Evolutionary conservation across 331 rosid genomes (phyloP).

Genomic region (Arachis monticola): DNA sequence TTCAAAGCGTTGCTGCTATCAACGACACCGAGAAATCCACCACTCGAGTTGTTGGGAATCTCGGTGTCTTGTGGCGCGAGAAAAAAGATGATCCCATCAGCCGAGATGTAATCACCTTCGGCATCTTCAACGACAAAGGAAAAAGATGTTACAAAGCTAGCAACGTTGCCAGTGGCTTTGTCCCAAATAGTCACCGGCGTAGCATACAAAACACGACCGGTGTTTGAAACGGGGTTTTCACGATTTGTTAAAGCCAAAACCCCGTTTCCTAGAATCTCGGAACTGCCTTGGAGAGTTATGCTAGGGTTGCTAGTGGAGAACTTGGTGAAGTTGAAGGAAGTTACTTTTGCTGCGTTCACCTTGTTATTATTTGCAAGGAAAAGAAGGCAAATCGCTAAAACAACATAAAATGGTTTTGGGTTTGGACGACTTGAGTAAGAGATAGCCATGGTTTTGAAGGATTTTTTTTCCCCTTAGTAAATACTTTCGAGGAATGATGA

Average conservation of each 20-base stretch:
- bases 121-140: not conserved
- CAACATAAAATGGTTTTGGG: too few relatives aligned
- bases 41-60: not conserved
- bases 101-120: not conserved
- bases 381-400: too few relatives aligned
- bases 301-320: too few relatives aligned
- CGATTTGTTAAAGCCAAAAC: too few relatives aligned
- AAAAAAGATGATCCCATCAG: not conserved
- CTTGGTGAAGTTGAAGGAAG: too few relatives aligned
- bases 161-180: not conserved
- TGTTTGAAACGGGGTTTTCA: too few relatives aligned
- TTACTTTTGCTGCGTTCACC: too few relatives aligned
- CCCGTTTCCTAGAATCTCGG: too few relatives aligned
- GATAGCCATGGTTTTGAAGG: not conserved
- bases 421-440: not conserved
- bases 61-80: not conserved
- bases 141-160: not conserved
- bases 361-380: too few relatives aligned
- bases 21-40: not conserved
- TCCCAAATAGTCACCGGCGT: constrained; percentile 9
- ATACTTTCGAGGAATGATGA: not conserved
- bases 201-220: not conserved
- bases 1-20: not conserved
- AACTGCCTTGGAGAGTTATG: too few relatives aligned
- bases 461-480: too few relatives aligned